Evolutionary conservation across 2,329 filamentous ascomycete species (phyloP).

Genomic region (Sporothrix pallida): DNA sequence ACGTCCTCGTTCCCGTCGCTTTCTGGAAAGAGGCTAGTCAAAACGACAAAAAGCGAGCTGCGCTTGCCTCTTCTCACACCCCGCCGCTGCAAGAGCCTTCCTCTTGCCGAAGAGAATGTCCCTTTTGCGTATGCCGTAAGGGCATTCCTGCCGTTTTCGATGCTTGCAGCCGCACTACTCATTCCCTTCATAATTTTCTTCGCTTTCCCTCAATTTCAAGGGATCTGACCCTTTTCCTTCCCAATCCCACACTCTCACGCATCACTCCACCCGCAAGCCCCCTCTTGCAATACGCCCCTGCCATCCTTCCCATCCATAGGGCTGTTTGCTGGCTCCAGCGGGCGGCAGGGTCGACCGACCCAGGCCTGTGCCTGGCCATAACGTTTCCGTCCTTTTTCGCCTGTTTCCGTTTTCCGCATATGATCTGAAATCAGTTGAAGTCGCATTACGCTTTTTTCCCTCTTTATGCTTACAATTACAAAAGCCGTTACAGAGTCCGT

Average conservation of each 20-base stretch:
- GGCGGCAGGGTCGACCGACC: neutral
- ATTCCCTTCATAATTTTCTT: neutral
- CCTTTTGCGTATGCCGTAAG: neutral
- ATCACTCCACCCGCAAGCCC: slow-evolving; percentile 10
- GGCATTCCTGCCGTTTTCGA: slow-evolving; percentile 12
- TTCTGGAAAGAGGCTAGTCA: neutral
- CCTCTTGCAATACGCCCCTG: slow-evolving; percentile 5
- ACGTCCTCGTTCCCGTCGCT: slow-evolving; percentile 5
- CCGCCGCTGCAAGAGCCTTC: neutral
- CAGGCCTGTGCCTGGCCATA: neutral
- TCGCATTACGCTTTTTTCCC: neutral
- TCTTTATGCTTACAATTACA: slow-evolving; percentile 1
- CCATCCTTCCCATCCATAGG: slow-evolving; percentile 26
- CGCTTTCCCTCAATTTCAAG: neutral
- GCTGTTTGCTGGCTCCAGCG: slow-evolving; percentile 3
- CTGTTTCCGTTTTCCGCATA: neutral
- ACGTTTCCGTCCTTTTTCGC: neutral
- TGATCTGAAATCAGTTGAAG: neutral
- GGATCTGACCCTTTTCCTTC: neutral
- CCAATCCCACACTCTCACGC: slow-evolving; percentile 21
- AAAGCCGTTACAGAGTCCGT: neutral
- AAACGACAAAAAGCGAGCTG: neutral
- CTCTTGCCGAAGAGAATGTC: neutral
- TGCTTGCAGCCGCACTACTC: neutral
- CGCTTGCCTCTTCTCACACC: neutral